phyloP scores from a whole-genome alignment of 169 alveolate genomes.

The Theileria luwenshuni region DNA sequence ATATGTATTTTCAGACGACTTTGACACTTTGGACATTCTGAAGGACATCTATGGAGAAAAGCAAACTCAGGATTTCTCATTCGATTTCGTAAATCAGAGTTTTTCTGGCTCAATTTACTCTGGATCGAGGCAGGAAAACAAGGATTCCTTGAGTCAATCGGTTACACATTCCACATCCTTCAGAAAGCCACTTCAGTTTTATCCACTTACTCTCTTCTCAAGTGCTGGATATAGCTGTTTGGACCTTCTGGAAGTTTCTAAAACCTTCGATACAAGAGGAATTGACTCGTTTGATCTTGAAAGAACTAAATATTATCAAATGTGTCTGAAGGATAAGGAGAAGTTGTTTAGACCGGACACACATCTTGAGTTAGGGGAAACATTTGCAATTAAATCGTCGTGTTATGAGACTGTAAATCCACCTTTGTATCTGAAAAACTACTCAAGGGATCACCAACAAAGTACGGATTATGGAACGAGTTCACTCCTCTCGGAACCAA shows the following conservation, averaged over 20 bases:
- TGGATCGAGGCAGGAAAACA: conserved; percentile 3
- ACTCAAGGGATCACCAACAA: conserved; percentile 1
- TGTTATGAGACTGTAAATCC: conserved; percentile 37
- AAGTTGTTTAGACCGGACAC: conserved; percentile 49
- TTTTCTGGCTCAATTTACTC: background rate
- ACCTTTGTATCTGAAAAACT: conserved; percentile 54
- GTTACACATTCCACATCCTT: background rate
- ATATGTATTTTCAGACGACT: conserved; percentile 13
- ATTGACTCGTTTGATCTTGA: conserved; percentile 16
- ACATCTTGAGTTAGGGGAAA: conserved; percentile 40
- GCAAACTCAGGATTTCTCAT: conserved; percentile 6
- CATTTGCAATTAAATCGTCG: conserved; percentile 50
- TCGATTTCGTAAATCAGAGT: conserved; percentile 19
- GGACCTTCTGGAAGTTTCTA: conserved; percentile 46
- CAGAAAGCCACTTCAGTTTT: conserved; percentile 10
- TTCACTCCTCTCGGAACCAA: conserved; percentile 45
- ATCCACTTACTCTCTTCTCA: conserved; percentile 40
- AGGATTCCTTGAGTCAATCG: background rate
- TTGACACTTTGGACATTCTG: conserved; percentile 23
- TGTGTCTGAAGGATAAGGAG: conserved; percentile 29
- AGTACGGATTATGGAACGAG: background rate
- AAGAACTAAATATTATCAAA: conserved; percentile 23
- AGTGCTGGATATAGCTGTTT: conserved; percentile 44
- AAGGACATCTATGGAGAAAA: conserved; percentile 37
- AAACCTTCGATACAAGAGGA: conserved; percentile 43